These are phyloP conservation scores for Epichloe bromicola DNA, from an alignment of 2,329 filamentous ascomycete genomes.

Conservation along the genomic window DNA sequence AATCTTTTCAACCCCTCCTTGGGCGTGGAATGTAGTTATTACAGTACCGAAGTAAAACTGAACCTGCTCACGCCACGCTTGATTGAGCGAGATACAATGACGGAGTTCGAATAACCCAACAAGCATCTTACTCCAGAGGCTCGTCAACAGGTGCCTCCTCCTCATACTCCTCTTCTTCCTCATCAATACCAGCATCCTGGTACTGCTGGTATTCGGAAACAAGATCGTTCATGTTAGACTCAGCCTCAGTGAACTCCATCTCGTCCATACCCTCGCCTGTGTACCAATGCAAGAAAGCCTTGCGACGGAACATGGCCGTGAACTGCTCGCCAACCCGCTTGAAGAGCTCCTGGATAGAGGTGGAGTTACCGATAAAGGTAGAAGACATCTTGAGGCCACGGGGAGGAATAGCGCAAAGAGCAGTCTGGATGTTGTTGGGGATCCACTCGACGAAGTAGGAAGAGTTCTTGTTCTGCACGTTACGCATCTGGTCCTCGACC, in stretches of 20 bases:
- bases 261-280: conserved; percentile 99
- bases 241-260: conserved; percentile 99
- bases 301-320: conserved; percentile 98
- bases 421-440: conserved; percentile 99
- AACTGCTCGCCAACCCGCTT: conserved; percentile 99
- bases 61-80: not conserved
- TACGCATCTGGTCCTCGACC: conserved; percentile 99
- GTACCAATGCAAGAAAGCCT: conserved; percentile 99
- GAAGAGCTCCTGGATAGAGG: conserved; percentile 99
- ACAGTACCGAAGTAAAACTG: conserved; percentile 19
- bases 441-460: conserved; percentile 99
- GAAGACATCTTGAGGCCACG: conserved; percentile 97
- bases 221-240: conserved; percentile 99
- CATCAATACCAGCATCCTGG: conserved; percentile 95
- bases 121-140: conserved; percentile 42
- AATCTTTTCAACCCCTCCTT: not conserved
- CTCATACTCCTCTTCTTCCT: conserved; percentile 92
- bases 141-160: conserved; percentile 63
- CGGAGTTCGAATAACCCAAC: not conserved
- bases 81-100: not conserved
- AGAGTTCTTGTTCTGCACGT: conserved; percentile 98
- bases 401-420: conserved; percentile 95
- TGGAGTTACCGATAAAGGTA: conserved; percentile 98
- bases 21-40: conserved; percentile 3
- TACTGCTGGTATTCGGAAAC: conserved; percentile 99